Percentiles rank a stretch among this genome's conserved stretches.
phyloP scores from a whole-genome alignment of 345 rosid genomes.

The Linum usitatissimum region DNA sequence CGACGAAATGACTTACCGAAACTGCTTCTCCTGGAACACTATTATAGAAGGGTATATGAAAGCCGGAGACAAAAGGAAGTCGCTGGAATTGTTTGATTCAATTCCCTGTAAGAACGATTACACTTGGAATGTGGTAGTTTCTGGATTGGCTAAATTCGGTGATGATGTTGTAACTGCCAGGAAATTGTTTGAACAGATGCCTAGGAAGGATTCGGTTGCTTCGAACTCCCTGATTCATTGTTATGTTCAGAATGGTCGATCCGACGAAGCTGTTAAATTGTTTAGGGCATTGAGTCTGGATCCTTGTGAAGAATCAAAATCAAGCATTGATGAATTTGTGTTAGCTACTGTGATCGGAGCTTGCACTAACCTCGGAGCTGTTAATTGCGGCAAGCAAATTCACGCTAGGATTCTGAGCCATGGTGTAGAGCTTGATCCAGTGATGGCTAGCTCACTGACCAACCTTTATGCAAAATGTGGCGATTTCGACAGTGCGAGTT shows the following conservation, averaged over 20 bases:
- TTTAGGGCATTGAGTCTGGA: constrained; percentile 36
- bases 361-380: constrained; percentile 46
- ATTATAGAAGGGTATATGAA: constrained; percentile 60
- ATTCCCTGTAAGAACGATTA: constrained; percentile 49
- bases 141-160: constrained; percentile 54
- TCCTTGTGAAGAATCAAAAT: constrained; percentile 19
- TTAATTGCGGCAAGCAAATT: constrained; percentile 54
- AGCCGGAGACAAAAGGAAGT: constrained; percentile 26
- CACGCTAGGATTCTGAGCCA: constrained; percentile 46
- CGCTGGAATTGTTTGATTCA: constrained; percentile 33
- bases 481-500: constrained; percentile 44
- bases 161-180: constrained; percentile 40
- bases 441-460: constrained; percentile 49
- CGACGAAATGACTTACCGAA: constrained; percentile 58
- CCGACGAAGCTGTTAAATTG: constrained; percentile 44
- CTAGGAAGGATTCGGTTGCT: constrained; percentile 40
- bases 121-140: constrained; percentile 62
- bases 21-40: constrained; percentile 62
- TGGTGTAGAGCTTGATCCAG: constrained; percentile 37
- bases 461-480: constrained; percentile 66
- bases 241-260: constrained; percentile 30
- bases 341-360: constrained; percentile 57
- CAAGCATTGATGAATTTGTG: constrained; percentile 35
- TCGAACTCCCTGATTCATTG: constrained; percentile 61
- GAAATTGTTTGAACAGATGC: constrained; percentile 52